Evolutionary conservation across 495 filamentous ascomycete species (phyloP), one percentile per base, ranked within the genome.

Genomic region (Penicillium cinerascens): DNA sequence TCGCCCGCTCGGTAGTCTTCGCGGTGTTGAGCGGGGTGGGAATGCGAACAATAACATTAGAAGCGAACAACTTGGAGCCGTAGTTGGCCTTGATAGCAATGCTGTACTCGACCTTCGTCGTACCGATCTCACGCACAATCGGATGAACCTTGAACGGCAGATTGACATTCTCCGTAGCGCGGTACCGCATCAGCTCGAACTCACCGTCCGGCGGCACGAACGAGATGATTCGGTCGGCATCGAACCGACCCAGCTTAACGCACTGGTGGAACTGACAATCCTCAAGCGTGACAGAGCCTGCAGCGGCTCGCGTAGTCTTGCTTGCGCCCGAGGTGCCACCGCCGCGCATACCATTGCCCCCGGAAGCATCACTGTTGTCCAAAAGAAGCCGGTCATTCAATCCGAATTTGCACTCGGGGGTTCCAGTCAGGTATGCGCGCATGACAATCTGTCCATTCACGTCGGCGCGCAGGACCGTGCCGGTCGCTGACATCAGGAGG

Each of bases 251-350:
- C 22, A 99, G 80, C 72, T 97, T 96, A 50, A 99, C 95, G 72
- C 95, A 99, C 73, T 99, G 95, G 70, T 99, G 95, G 76, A 99
- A 97, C 64, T 97, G 93, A 66, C 95, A 97, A 70, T 99, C 95
- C 68, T 99, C 95, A 15, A 99, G 78, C 0, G 92, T 96, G 50
- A 99, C 95, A 45, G 87, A 93, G 6, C 95, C 95, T 5, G 95
- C 95, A 0, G 95, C 95, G 1, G 93, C 93, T 68, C 95, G 89
- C 9, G 92, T 96, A 35, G 91, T 88, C 68, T 96, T 96, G 45
- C 84, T 85, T 13, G 56, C 59, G 2, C 65, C 63, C 21, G 62
- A 55, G 9, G 60, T 59, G 26, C 59, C 65, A 26, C 59, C 73
- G 64, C 88, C 90, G 1, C 58, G 51, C 2, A 33, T 22, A 13